These are phyloP conservation scores for Syzygium oleosum DNA, from an alignment of 345 rosid genomes.

Conservation along the genomic window DNA sequence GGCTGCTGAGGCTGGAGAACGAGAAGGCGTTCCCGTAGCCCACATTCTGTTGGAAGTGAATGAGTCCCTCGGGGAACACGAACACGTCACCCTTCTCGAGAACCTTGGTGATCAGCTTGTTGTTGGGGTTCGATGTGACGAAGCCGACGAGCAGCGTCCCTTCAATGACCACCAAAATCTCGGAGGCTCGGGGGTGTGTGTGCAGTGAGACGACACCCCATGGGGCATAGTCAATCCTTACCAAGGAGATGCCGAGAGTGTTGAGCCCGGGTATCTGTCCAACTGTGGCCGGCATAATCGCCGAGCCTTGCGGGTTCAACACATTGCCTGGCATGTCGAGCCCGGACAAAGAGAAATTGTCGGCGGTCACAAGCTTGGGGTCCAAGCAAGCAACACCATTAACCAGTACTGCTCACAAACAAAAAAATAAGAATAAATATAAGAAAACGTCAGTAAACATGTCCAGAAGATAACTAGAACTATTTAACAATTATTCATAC, in stretches of 20 bases:
- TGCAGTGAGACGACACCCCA: conserved; percentile 8
- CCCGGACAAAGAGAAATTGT: conserved; percentile 5
- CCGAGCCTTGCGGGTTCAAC: conserved; percentile 1
- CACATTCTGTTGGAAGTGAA: conserved; percentile 15
- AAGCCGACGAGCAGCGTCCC: conserved; percentile 11
- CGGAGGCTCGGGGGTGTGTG: conserved; percentile 12
- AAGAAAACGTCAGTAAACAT: not conserved
- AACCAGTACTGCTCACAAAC: conserved; percentile 1
- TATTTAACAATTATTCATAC: not conserved
- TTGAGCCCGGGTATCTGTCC: conserved; percentile 15
- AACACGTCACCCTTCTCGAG: conserved; percentile 17
- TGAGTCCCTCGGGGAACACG: conserved; percentile 12
- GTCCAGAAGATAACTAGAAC: not conserved
- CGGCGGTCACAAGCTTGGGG: conserved; percentile 4
- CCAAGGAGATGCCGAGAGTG: conserved; percentile 14
- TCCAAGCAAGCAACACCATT: conserved; percentile 10
- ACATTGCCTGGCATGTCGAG: conserved; percentile 6
- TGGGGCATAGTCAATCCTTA: conserved; percentile 8
- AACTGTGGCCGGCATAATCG: not conserved
- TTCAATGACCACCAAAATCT: conserved; percentile 13
- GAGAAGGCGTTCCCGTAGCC: not conserved
- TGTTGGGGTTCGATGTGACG: conserved; percentile 17
- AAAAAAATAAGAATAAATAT: no score
- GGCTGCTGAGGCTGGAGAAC: conserved; percentile 9
- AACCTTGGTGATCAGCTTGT: conserved; percentile 14